Evolutionary conservation across 2,329 filamentous ascomycete genomes (phyloP), one percentile per base, ranked within the genome.

Genomic region (Microdochium nivale): DNA sequence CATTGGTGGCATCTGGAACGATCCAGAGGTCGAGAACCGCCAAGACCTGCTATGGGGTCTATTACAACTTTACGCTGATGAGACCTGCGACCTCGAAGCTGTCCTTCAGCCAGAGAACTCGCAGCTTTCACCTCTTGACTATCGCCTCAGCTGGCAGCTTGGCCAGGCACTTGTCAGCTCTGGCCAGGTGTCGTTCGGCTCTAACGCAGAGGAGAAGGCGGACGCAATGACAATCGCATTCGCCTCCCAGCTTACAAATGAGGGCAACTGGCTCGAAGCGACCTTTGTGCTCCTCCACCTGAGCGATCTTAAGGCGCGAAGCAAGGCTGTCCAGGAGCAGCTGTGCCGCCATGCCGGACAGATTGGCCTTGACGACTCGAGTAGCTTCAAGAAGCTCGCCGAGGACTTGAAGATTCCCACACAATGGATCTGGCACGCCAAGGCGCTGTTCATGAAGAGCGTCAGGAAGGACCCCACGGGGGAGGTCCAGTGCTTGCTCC

Each of bases 21-120:
- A 87, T 55, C 70, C 73, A 3, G 70, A 81, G 49, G 72, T 76
- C 13, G 75, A 79, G 25, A 68, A 72, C 25, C 78, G 84, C 40
- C 83, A 94, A 62, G 90, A 95, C 63, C 76, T 95, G 8, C 75
- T 97, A 1, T 96, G 92, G 86, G 87, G 90, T 13, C 77, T 99
- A 0, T 71, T 99, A 49, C 89, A 88, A 65, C 75, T 95, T 3
- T 95, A 90, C 60, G 81, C 89, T 1, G 73, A 81, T n/a, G 69
- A 71, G 10, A 63, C 71, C 13, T 74, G 70, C 44, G 74, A 78
- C 48, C 65, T 95, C 2, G 88, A 89, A 59, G 80, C 85, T 33
- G 77, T 90, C 16, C 71, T 96, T 30, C 79, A 85, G 14, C 88
- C 90, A 0, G 83, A 89, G 60, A 89, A 89, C 56, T 82, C 87